Conservation (phyloP, 2,329 filamentous ascomycete genomes). For the Thermoascus crustaceus region DNA sequence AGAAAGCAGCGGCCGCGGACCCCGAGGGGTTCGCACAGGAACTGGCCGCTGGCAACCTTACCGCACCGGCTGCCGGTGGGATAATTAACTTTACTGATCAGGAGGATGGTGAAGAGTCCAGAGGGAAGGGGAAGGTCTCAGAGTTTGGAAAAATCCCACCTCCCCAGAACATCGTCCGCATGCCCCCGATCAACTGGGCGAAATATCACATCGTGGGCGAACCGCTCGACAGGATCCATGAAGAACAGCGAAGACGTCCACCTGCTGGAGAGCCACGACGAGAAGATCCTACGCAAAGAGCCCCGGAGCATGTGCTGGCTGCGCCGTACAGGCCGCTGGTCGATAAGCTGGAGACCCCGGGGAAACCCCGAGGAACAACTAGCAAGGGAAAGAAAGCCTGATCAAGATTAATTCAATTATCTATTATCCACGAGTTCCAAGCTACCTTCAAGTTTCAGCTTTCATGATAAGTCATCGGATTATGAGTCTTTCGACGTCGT, state of each 20-base stretch:
- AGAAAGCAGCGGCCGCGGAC: slow-evolving; percentile 60
- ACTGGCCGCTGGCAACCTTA: slow-evolving; percentile 55
- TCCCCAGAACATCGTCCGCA: slow-evolving; percentile 74
- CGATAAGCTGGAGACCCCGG: slow-evolving; percentile 40
- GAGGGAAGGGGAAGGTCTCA: slow-evolving; percentile 5
- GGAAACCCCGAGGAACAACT: slow-evolving; percentile 20
- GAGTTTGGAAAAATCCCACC: slow-evolving; percentile 60
- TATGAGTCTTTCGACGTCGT: too few relatives aligned
- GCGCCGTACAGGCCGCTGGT: slow-evolving; percentile 53
- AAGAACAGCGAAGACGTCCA: slow-evolving; percentile 65
- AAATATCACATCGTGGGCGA: slow-evolving; percentile 88
- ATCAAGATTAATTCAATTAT: slow-evolving; percentile 9
- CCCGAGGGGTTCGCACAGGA: slow-evolving; percentile 66
- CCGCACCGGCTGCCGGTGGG: slow-evolving; percentile 24
- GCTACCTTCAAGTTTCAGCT: too few relatives aligned
- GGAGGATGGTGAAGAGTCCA: slow-evolving; percentile 23
- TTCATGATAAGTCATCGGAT: too few relatives aligned
- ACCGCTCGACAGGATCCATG: slow-evolving; percentile 73
- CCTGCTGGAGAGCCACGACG: slow-evolving; percentile 33
- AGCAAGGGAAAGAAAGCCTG: slow-evolving; percentile 29
- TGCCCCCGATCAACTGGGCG: slow-evolving; percentile 86
- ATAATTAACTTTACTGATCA: slow-evolving; percentile 31
- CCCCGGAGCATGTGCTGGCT: slow-evolving; percentile 46
- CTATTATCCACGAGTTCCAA: too few relatives aligned
- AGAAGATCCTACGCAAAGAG: slow-evolving; percentile 25